Conservation (phyloP, 2,329 filamentous ascomycete genomes). For the Colletotrichum navitas region DNA sequence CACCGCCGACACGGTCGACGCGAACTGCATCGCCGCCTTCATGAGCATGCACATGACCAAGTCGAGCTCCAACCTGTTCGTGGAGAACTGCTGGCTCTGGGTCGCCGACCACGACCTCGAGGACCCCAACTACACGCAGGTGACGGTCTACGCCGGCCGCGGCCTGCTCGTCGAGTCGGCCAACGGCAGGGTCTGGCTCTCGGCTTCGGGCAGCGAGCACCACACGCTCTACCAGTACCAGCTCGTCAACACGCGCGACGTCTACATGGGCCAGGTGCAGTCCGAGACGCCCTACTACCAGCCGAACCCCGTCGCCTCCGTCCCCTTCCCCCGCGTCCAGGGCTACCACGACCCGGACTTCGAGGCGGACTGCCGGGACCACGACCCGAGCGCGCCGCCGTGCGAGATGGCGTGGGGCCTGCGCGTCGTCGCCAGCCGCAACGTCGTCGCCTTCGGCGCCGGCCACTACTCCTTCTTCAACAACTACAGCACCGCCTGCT, state of each 20-base stretch:
- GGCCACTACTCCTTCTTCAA: conserved; percentile 78
- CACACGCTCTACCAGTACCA: conserved; percentile 78
- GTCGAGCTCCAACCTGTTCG: conserved; percentile 54
- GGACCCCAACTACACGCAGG: conserved; percentile 59
- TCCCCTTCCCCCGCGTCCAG: conserved; percentile 64
- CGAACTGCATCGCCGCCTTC: conserved; percentile 57
- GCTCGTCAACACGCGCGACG: conserved; percentile 68
- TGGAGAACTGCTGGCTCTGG: conserved; percentile 62
- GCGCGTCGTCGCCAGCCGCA: conserved; percentile 67
- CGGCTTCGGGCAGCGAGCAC: conserved; percentile 76
- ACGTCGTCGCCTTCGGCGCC: conserved; percentile 71
- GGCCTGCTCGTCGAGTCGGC: conserved; percentile 62
- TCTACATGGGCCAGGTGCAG: conserved; percentile 75
- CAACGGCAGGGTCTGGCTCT: conserved; percentile 68
- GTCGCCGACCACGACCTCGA: conserved; percentile 69
- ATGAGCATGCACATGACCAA: conserved; percentile 59
- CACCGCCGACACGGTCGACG: conserved; percentile 34
- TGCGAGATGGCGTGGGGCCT: conserved; percentile 75
- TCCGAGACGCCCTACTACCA: conserved; percentile 81
- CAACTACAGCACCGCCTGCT: conserved; percentile 68
- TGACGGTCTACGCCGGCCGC: conserved; percentile 66
- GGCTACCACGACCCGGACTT: conserved; percentile 66
- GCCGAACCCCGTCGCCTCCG: conserved; percentile 69
- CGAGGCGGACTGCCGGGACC: conserved; percentile 55
- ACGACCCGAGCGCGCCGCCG: conserved; percentile 48